Evolutionary conservation across 1,284 basidiomycete species (phyloP).

Genomic region (Cutaneotrichosporon arboriforme): DNA sequence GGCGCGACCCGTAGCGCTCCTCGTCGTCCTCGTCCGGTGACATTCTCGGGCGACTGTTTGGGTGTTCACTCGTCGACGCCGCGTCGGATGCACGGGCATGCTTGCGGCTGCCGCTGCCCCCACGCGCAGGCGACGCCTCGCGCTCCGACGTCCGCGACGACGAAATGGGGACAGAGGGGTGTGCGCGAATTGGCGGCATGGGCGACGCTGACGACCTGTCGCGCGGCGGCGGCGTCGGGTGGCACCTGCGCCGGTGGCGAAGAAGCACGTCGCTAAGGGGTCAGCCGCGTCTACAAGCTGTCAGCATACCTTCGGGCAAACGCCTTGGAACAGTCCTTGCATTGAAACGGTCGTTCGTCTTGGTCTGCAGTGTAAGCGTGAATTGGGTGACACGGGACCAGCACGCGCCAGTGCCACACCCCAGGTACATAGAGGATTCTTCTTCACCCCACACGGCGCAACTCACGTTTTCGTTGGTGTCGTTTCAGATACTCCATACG

Average conservation of each 20-base stretch:
- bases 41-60: conserved; percentile 4
- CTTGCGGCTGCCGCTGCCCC: conserved; percentile 21
- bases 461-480: conserved; percentile 49
- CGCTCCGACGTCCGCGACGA: conserved; percentile 38
- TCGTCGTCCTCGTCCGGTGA: conserved; percentile 30
- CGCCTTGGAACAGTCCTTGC: conserved; percentile 47
- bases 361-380: conserved; percentile 31
- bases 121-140: conserved; percentile 29
- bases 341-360: conserved; percentile 47
- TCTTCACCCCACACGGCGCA: neutral
- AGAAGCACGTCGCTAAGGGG: conserved; percentile 47
- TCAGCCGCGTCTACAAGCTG: neutral
- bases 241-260: conserved; percentile 47
- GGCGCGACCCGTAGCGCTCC: conserved; percentile 28
- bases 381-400: no score
- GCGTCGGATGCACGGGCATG: conserved; percentile 20
- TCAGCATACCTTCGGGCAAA: conserved; percentile 46
- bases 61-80: conserved; percentile 4
- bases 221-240: conserved; percentile 43
- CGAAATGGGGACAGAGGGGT: conserved; percentile 40
- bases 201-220: conserved; percentile 40
- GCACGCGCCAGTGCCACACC: no score
- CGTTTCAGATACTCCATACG: conserved; percentile 48
- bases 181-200: conserved; percentile 27
- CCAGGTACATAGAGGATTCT: no score